These are phyloP conservation scores for Quercus ilex DNA, from an alignment of 306 rosid species.

Conservation along the genomic window DNA sequence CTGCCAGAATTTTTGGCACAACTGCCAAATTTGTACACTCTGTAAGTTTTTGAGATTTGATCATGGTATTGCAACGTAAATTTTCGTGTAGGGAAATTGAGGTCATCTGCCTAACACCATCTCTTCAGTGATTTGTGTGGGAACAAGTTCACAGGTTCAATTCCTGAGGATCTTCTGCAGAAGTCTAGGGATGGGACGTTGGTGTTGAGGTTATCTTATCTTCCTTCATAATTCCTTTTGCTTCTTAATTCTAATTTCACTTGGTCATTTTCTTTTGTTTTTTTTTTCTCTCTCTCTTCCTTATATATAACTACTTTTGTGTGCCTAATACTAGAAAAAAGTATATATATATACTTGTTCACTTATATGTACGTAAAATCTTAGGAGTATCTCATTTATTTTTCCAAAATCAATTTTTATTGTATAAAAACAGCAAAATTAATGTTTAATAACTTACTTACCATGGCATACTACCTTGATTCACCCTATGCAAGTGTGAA, in stretches of 20 bases:
- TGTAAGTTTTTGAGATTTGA: constrained; percentile 23
- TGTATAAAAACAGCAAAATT: background rate
- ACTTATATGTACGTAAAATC: too few relatives aligned
- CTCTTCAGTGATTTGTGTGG: constrained; percentile 10
- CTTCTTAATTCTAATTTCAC: background rate
- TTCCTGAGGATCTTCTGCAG: constrained; percentile 16
- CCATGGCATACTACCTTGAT: background rate
- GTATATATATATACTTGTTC: too few relatives aligned
- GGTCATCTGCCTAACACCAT: background rate
- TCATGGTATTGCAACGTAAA: too few relatives aligned
- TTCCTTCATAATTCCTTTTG: background rate
- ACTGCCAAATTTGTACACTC: too few relatives aligned
- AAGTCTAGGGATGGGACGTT: constrained; percentile 2
- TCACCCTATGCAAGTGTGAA: constrained; percentile 10
- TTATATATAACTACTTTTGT: background rate
- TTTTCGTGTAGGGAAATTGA: background rate
- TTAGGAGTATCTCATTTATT: too few relatives aligned
- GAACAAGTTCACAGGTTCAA: constrained; percentile 21
- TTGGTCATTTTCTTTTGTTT: background rate
- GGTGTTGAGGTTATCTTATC: background rate
- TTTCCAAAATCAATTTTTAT: background rate
- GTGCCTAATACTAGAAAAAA: background rate
- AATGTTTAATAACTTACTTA: background rate
- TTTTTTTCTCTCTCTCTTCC: too few relatives aligned
- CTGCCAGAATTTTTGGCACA: too few relatives aligned